Conservation (phyloP, 2,329 filamentous ascomycete genomes). For the Penicillium sp. region DNA sequence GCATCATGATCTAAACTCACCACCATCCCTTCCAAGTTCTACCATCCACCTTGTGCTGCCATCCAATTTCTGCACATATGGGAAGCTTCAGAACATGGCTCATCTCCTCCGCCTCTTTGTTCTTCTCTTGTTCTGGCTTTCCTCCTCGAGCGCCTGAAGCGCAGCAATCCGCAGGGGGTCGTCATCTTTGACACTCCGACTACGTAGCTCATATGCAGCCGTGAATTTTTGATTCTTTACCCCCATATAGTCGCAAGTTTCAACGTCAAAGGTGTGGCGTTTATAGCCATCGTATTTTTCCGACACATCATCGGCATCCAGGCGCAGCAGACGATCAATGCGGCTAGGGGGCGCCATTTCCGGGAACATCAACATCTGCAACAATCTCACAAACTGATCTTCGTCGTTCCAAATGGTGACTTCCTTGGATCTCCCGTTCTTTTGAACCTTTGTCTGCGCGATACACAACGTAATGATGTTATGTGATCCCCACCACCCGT, state of each 20-base stretch:
- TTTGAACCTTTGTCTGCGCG: neutral
- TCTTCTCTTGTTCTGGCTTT: no score
- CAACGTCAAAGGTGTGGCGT: neutral
- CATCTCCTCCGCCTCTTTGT: no score
- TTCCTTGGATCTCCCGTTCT: neutral
- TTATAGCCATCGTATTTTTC: neutral
- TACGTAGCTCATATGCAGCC: neutral
- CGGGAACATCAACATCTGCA: neutral
- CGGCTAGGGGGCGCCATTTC: neutral
- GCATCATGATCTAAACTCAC: no score
- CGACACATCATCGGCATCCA: neutral
- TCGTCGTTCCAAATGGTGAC: neutral
- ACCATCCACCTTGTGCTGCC: no score
- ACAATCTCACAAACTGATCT: neutral
- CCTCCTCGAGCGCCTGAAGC: no score
- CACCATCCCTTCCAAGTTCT: no score
- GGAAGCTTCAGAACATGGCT: no score
- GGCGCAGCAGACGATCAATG: neutral
- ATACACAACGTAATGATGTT: neutral
- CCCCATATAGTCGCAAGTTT: neutral
- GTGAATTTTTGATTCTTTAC: neutral
- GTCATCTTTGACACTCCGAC: neutral
- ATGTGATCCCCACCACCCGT: neutral
- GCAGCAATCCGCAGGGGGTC: no score
- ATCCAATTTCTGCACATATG: no score